phyloP scores from a whole-genome alignment of 345 rosid genomes.

The Ceriops decandra region DNA sequence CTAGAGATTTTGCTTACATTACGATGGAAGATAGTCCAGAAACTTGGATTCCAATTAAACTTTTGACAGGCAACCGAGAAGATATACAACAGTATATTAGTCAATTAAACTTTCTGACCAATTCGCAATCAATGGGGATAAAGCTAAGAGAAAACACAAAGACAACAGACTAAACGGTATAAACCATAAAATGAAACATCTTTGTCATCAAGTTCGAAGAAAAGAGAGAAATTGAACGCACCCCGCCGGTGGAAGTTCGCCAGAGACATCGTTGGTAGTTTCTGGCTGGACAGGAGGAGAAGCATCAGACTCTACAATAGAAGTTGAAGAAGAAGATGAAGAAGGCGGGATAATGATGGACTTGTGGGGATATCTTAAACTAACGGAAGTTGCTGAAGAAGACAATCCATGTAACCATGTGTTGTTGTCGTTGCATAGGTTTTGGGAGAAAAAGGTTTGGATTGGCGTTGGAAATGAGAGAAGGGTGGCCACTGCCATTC shows the following conservation, averaged over 20 bases:
- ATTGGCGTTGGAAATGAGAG: conserved; percentile 35
- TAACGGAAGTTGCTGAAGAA: background rate
- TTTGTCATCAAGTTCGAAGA: too few relatives aligned
- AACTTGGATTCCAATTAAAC: too few relatives aligned
- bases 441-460: conserved; percentile 18
- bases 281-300: conserved; percentile 21
- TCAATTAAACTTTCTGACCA: too few relatives aligned
- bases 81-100: too few relatives aligned
- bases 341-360: conserved; percentile 25
- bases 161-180: too few relatives aligned
- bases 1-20: too few relatives aligned
- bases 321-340: conserved; percentile 36
- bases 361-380: conserved; percentile 29
- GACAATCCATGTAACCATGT: conserved; percentile 17
- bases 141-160: too few relatives aligned
- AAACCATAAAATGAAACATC: too few relatives aligned
- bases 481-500: conserved; percentile 42
- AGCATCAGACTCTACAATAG: conserved; percentile 34
- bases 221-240: conserved; percentile 7
- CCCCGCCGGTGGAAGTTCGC: conserved; percentile 42
- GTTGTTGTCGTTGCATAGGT: conserved; percentile 15
- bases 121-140: too few relatives aligned
- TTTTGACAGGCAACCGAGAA: too few relatives aligned
- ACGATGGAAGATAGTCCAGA: too few relatives aligned
- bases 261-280: conserved; percentile 21